A percentile compares a stretch with the other conserved stretches of the same genome.
These are phyloP conservation scores for Penicillium arizonense DNA, from an alignment of 495 filamentous ascomycete species.

Conservation along the genomic window DNA sequence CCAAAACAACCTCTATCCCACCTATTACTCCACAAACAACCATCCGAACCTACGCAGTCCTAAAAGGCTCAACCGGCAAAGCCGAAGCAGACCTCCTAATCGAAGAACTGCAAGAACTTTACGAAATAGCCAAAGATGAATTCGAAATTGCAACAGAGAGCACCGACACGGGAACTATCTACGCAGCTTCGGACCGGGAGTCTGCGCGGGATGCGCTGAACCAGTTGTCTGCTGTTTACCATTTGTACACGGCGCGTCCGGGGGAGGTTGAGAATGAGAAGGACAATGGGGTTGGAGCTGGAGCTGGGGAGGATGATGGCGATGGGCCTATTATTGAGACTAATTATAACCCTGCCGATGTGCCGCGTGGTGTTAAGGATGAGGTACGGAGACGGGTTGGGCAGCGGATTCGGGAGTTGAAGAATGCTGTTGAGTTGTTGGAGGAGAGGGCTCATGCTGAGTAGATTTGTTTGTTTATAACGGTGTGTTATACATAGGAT, in stretches of 20 bases:
- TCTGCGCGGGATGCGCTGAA: conserved; percentile 44
- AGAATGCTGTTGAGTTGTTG: conserved; percentile 39
- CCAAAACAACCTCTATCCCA: not conserved
- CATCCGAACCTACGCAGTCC: not conserved
- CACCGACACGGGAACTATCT: conserved; percentile 42
- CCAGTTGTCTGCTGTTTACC: conserved; percentile 35
- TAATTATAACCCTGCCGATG: conserved; percentile 30
- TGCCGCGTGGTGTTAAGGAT: conserved; percentile 26
- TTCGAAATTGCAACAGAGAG: conserved; percentile 49
- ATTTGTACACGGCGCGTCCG: conserved; percentile 29
- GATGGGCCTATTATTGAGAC: conserved; percentile 25
- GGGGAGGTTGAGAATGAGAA: conserved; percentile 13
- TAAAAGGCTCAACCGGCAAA: conserved; percentile 4
- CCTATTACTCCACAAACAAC: not conserved
- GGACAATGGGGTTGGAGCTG: conserved; percentile 1
- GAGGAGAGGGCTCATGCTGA: conserved; percentile 41
- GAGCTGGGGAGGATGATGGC: not conserved
- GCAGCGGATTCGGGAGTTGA: conserved; percentile 42
- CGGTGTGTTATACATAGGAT: not conserved
- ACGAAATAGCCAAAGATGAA: conserved; percentile 46
- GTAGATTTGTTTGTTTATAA: conserved; percentile 7
- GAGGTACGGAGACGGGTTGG: conserved; percentile 42
- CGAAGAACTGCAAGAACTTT: conserved; percentile 43
- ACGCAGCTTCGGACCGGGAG: conserved; percentile 47
- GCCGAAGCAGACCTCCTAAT: conserved; percentile 35